phyloP scores from a whole-genome alignment of 2,329 filamentous ascomycete species.

The Monosporascus sp. region DNA sequence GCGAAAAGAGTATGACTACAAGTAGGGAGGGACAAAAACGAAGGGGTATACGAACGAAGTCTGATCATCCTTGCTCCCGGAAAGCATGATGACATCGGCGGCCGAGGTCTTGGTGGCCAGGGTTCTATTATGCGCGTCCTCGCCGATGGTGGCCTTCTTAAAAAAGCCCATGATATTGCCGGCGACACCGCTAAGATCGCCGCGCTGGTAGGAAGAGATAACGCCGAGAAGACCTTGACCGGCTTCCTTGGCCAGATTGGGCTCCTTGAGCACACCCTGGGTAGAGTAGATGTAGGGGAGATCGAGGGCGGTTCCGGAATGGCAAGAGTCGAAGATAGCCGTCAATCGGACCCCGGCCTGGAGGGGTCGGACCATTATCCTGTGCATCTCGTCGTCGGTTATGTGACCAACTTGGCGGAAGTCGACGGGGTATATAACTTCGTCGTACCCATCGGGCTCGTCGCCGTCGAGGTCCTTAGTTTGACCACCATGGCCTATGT shows the following conservation, averaged over 20 bases:
- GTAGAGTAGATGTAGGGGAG: slow-evolving; percentile 77
- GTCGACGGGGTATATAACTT: slow-evolving; percentile 75
- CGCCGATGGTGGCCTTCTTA: slow-evolving; percentile 77
- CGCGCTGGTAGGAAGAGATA: slow-evolving; percentile 73
- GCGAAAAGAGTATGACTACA: slow-evolving; percentile 7
- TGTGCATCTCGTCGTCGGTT: slow-evolving; percentile 73
- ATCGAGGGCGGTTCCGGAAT: slow-evolving; percentile 72
- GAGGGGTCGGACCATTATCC: slow-evolving; percentile 70
- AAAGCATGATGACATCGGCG: slow-evolving; percentile 97
- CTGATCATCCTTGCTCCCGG: slow-evolving; percentile 90
- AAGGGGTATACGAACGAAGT: slow-evolving; percentile 63
- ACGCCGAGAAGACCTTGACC: slow-evolving; percentile 66
- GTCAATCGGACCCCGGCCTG: slow-evolving; percentile 78
- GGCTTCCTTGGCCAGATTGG: slow-evolving; percentile 74
- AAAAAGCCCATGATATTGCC: slow-evolving; percentile 76
- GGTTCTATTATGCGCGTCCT: slow-evolving; percentile 71
- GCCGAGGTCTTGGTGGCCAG: slow-evolving; percentile 86
- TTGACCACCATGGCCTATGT: slow-evolving; percentile 66
- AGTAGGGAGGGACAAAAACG: slow-evolving; percentile 6
- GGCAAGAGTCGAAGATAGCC: slow-evolving; percentile 77
- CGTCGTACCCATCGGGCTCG: slow-evolving; percentile 72
- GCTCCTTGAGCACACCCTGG: slow-evolving; percentile 74
- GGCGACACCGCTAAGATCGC: slow-evolving; percentile 78
- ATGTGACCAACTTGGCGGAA: slow-evolving; percentile 66
- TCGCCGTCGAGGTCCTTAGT: slow-evolving; percentile 69